These are phyloP conservation scores for Caloboletus inedulis DNA, from an alignment of 1,284 basidiomycete genomes.

Conservation along the genomic window DNA sequence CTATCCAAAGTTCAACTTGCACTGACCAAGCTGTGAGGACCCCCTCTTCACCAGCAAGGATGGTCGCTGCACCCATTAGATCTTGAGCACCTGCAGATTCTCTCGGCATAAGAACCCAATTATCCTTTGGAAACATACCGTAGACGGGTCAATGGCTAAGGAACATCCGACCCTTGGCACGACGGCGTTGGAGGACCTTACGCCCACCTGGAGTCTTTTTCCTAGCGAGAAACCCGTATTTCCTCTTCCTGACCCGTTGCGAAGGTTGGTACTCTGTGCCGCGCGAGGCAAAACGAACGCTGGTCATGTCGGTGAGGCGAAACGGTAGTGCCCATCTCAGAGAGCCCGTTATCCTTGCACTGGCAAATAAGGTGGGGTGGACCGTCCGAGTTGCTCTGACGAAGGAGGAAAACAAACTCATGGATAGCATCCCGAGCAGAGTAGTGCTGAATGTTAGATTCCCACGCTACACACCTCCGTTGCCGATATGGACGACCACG, in stretches of 20 bases:
- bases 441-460: slow-evolving; percentile 7
- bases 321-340: slow-evolving; percentile 25
- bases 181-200: slow-evolving; percentile 38
- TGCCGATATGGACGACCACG: not conserved
- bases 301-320: slow-evolving; percentile 19
- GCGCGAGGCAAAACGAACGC: slow-evolving; percentile 36
- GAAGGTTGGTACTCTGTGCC: slow-evolving; percentile 36
- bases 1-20: slow-evolving; percentile 1
- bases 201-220: slow-evolving; percentile 33
- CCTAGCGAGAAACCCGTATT: slow-evolving; percentile 32
- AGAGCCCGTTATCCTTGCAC: slow-evolving; percentile 16
- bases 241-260: slow-evolving; percentile 34
- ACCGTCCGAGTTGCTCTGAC: slow-evolving; percentile 26
- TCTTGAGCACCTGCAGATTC: not conserved
- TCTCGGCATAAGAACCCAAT: not conserved
- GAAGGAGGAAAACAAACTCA: slow-evolving; percentile 22
- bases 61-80: not conserved
- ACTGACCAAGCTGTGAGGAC: not conserved
- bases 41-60: not conserved
- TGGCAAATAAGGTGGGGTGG: slow-evolving; percentile 17
- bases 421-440: slow-evolving; percentile 18
- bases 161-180: slow-evolving; percentile 39
- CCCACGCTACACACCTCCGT: slow-evolving; percentile 17
- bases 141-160: slow-evolving; percentile 37
- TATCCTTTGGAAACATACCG: slow-evolving; percentile 11